Evolutionary conservation across 768 basidiomycete species (phyloP), one percentile per base, ranked within the genome.

Genomic region (Suillus weaverae): DNA sequence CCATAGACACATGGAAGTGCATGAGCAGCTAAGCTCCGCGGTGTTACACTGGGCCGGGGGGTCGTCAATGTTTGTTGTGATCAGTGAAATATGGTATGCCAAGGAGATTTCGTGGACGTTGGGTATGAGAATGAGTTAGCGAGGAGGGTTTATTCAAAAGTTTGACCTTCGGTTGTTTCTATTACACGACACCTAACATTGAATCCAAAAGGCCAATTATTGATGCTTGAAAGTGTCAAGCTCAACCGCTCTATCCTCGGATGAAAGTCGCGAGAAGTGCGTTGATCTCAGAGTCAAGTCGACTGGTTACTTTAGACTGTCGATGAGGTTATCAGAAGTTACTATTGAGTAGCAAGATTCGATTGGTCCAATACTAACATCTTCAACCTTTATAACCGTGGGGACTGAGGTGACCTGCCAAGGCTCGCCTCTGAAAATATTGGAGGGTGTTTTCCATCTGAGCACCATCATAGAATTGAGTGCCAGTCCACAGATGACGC

Each of bases 391-490:
- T 56, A 92, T 79, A 63, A 93, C 84, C 8, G 91, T 91, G 16
- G 91, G 91, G 33, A 93, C 80, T 32, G 76, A 77, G 20, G 72
- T 74, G 55, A 92, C 71, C 5, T 83, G 79, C 86, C 89, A 91
- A 5, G 89, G 89, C 18, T 78, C 82, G 61, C 81, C 80, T 63
- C 90, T 86, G 71, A 86, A 90, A 3, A 80, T 68, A 67, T 90
- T 90, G 16, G 78, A 73, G 8, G 81, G 75, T 1, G 80, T 71
- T 76, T 86, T 92, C 91, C 91, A 93, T 70, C 91, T 92, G 65
- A n/a, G 64, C 20, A 7, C 36, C 60, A 20, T 62, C 10, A 36
- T 60, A 55, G 10, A 68, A 60, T 41, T 41, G 13, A 44, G 16
- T 4, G 6, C 59, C 36, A 61, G 46, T 30, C 33, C 55, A 18